Base-by-base conservation (phyloP, 306 rosid genomes). In the Coriaria nepalensis region DNA sequence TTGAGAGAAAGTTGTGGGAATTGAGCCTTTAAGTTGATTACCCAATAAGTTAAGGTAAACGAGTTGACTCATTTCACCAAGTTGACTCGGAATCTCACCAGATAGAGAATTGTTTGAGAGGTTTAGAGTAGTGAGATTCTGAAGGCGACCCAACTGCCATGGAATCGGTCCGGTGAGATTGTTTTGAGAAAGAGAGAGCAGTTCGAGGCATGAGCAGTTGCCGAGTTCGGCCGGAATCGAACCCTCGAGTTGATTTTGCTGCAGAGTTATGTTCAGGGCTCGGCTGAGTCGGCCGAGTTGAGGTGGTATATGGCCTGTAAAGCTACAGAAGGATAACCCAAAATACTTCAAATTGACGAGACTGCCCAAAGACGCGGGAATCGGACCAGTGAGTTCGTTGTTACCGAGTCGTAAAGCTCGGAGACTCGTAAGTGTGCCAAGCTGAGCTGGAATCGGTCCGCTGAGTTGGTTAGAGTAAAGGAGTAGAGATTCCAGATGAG, bases 381-480 rank as follows among this genome's bases (percentile, higher is more conserved):
- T 79, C 9, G 60, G 32, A 9, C 95, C 92, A 0, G 87, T 77
- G 29, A 90, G 72, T 0, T 20, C 69, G 62, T 90, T 85, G 67
- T 81, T 78, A 6, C 98, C 98, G 66, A 85, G 67, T 67, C 92
- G 68, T 75, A 90, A 34, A 53, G 85, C 81, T 59, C 70, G 84
- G 78, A 90, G 81, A 67, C 71, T 73, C 49, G 73, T 13, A 34
- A 90, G 80, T 7, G 50, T 64, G 63, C 87, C 81, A 2, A 90
- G 58, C 74, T 79, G 76, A 57, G 52, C 11, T 9, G 95, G 95
- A 38, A 90, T 59, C 20, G 52, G 63, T 32, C 98, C 98, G 5
- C 38, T 63, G 71, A 90, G 83, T 49, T 67, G 70, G 74, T 90
- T 90, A 12, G 95, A 75, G 62, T 66, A 90, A 43, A 90, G 79